Conservation (phyloP, 1,139 yeast genomes). For the Sugiyamaella novakii region DNA sequence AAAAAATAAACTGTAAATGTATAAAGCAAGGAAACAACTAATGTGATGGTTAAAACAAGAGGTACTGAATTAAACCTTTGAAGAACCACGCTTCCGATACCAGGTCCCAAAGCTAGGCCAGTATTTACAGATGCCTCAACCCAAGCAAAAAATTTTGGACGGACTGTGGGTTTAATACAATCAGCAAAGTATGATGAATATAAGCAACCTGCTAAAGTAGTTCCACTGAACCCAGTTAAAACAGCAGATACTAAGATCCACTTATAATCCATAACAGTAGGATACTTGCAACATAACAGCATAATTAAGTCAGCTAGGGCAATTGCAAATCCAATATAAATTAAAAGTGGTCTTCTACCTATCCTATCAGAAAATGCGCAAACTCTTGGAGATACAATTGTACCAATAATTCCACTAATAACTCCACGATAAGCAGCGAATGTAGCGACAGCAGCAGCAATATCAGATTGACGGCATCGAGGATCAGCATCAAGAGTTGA, state of each 20-base stretch:
- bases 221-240: constrained; percentile 56
- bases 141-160: constrained; percentile 60
- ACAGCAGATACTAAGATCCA: constrained; percentile 46
- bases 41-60: constrained; percentile 36
- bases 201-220: constrained; percentile 49
- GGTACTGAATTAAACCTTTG: constrained; percentile 33
- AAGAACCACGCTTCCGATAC: constrained; percentile 52
- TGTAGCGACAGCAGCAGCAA: constrained; percentile 31
- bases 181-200: constrained; percentile 66
- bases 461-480: constrained; percentile 30
- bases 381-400: constrained; percentile 41
- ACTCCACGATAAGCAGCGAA: constrained; percentile 31
- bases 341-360: constrained; percentile 58
- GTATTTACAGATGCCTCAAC: constrained; percentile 57
- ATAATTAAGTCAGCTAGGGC: constrained; percentile 27
- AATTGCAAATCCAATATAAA: constrained; percentile 39
- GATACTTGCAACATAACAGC: constrained; percentile 33
- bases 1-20: constrained; percentile 44
- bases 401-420: constrained; percentile 28
- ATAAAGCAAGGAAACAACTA: constrained; percentile 33
- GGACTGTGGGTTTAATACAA: constrained; percentile 53
- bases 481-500: constrained; percentile 26
- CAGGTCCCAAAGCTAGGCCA: constrained; percentile 67
- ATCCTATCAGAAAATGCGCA: constrained; percentile 63
- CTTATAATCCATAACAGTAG: constrained; percentile 40